phyloP scores from a whole-genome alignment of 2,329 filamentous ascomycete species.

The Aspergillus ustus region DNA sequence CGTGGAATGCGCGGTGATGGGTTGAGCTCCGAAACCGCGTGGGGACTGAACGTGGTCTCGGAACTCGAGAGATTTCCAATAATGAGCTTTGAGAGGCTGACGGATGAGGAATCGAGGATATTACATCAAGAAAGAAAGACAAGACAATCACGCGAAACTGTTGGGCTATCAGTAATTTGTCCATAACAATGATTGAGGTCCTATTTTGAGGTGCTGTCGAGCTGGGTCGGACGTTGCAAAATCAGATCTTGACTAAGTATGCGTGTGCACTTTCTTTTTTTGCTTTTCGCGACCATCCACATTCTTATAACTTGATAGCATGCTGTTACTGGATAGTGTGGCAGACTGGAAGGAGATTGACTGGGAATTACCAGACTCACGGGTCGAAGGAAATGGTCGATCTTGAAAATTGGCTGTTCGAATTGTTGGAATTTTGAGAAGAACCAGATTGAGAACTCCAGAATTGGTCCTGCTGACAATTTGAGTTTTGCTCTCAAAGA shows the following conservation, averaged over 20 bases:
- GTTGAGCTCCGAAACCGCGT: neutral
- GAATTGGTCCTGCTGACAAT: neutral
- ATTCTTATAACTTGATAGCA: neutral
- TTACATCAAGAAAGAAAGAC: neutral
- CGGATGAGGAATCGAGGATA: neutral
- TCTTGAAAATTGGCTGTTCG: constrained; percentile 3
- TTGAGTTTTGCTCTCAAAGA: neutral
- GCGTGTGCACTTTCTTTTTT: neutral
- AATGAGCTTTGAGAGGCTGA: neutral
- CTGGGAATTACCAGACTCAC: neutral
- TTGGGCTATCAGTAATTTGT: neutral
- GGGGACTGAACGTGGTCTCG: neutral
- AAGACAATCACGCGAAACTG: neutral
- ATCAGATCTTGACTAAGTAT: neutral
- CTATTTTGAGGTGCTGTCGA: neutral
- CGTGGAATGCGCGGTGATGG: neutral
- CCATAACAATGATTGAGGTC: too few relatives aligned
- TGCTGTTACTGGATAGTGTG: neutral
- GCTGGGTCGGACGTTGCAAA: neutral
- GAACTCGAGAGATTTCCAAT: neutral
- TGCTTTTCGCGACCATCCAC: neutral
- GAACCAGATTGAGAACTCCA: neutral
- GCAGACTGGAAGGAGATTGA: neutral
- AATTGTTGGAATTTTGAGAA: neutral
- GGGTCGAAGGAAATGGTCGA: neutral